These are phyloP conservation scores for Eucalyptus globulus DNA, from an alignment of 345 rosid genomes.

Conservation along the genomic window DNA sequence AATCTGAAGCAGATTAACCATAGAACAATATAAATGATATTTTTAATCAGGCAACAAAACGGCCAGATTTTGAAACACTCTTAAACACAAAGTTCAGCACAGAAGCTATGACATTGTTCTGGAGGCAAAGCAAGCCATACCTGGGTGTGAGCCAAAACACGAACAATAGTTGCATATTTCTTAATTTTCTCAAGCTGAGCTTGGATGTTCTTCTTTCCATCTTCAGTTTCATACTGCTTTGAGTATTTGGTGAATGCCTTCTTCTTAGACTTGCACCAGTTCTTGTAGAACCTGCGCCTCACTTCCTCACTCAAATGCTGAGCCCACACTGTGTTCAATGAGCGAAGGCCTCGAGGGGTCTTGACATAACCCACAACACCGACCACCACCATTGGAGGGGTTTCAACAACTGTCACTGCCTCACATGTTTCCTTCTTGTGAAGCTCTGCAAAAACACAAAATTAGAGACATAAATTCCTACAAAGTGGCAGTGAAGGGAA, in stretches of 20 bases:
- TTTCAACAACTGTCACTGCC: constrained; percentile 24
- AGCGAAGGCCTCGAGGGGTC: constrained; percentile 25
- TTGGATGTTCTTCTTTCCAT: constrained; percentile 28
- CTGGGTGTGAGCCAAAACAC: constrained; percentile 86
- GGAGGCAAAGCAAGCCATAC: neutral
- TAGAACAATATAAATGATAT: neutral
- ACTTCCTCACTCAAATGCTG: constrained; percentile 31
- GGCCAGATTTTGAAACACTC: neutral
- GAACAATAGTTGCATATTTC: constrained; percentile 54
- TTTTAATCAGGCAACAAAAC: neutral
- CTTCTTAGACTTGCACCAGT: constrained; percentile 18
- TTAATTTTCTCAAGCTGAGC: constrained; percentile 70
- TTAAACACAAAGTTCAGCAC: neutral
- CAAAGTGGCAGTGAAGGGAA: neutral
- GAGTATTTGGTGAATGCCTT: neutral
- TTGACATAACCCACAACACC: constrained; percentile 29
- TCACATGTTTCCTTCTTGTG: constrained; percentile 38
- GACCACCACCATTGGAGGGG: constrained; percentile 28
- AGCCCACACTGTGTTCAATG: constrained; percentile 32
- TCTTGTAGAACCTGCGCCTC: constrained; percentile 25
- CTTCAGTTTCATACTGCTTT: constrained; percentile 7
- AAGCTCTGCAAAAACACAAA: constrained; percentile 10
- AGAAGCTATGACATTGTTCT: neutral
- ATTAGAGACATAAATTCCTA: neutral
- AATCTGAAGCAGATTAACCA: constrained; percentile 21